A percentile compares a stretch with the other conserved stretches of the same genome.
phyloP scores from a whole-genome alignment of 345 rosid genomes.

The Noccaea caerulescens region DNA sequence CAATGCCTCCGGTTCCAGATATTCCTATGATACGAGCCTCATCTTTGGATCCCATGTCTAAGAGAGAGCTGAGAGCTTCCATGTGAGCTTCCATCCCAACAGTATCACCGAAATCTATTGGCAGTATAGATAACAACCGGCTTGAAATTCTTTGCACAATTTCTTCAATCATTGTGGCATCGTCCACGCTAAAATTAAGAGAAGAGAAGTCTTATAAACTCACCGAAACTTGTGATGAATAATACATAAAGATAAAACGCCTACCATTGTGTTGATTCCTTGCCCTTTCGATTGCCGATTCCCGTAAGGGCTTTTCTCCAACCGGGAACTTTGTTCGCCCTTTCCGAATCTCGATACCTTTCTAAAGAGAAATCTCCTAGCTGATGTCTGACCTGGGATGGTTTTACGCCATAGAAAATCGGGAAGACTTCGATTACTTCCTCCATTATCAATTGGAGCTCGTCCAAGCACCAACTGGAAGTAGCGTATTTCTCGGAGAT shows the following conservation, averaged over 20 bases:
- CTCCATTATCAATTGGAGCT: slow-evolving; percentile 8
- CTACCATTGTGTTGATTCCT: not conserved
- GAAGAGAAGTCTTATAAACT: not conserved
- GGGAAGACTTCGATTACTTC: not conserved
- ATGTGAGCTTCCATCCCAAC: not conserved
- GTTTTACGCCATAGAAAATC: not conserved
- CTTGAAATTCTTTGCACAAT: not conserved
- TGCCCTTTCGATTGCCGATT: not conserved
- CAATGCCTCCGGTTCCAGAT: not conserved
- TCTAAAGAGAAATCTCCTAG: not conserved
- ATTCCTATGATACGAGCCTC: not conserved
- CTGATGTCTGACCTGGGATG: not conserved
- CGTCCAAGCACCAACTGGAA: slow-evolving; percentile 1
- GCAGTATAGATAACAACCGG: not conserved
- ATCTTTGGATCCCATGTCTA: not conserved
- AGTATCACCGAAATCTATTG: not conserved
- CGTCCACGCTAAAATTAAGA: not conserved
- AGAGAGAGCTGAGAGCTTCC: not conserved
- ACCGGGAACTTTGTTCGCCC: not conserved
- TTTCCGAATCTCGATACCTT: not conserved
- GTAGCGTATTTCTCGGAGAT: slow-evolving; percentile 11
- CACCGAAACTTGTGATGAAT: not conserved
- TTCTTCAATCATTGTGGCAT: not conserved
- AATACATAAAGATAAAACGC: no score
- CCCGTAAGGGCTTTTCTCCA: not conserved